Percentiles rank a stretch among this genome's conserved stretches.
Conservation (phyloP, 495 filamentous ascomycete species). For the Daldinia decipiens region DNA sequence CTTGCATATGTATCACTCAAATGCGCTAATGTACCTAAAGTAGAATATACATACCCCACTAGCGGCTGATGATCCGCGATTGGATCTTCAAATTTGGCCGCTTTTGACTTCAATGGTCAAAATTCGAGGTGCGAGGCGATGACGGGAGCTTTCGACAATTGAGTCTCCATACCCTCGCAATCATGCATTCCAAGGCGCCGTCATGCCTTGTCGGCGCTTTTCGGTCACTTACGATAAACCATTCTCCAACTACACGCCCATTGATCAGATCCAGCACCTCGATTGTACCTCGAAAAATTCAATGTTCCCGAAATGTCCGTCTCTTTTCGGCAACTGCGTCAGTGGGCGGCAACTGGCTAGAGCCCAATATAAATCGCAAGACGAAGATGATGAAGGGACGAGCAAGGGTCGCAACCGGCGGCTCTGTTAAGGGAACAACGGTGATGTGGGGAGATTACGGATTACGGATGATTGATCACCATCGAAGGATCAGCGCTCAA, state of each 20-base stretch:
- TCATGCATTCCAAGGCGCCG: constrained; percentile 54
- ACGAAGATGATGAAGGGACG: constrained; percentile 92
- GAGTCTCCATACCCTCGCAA: constrained; percentile 20
- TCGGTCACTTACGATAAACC: constrained; percentile 54
- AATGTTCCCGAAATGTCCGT: constrained; percentile 56
- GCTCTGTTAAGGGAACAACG: constrained; percentile 89
- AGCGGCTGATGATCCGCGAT: constrained; percentile 5
- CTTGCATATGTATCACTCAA: background rate
- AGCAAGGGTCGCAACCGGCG: constrained; percentile 87
- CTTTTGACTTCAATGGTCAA: constrained; percentile 18
- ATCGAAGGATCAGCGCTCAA: constrained; percentile 86
- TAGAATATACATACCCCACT: constrained; percentile 17
- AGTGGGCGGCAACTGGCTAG: constrained; percentile 76
- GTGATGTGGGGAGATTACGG: constrained; percentile 97
- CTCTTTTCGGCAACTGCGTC: constrained; percentile 78
- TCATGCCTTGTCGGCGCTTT: constrained; percentile 56
- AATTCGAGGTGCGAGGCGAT: constrained; percentile 19
- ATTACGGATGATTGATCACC: constrained; percentile 91
- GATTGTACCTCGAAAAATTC: constrained; percentile 28
- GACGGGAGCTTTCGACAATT: constrained; percentile 20
- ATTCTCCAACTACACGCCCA: constrained; percentile 44
- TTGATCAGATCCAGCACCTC: constrained; percentile 46
- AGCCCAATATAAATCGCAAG: constrained; percentile 76
- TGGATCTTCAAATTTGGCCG: constrained; percentile 14
- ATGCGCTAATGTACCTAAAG: background rate